Evolutionary conservation across 2,329 filamentous ascomycete genomes (phyloP), one percentile per base, ranked within the genome.

Genomic region (Davidsoniella virescens): DNA sequence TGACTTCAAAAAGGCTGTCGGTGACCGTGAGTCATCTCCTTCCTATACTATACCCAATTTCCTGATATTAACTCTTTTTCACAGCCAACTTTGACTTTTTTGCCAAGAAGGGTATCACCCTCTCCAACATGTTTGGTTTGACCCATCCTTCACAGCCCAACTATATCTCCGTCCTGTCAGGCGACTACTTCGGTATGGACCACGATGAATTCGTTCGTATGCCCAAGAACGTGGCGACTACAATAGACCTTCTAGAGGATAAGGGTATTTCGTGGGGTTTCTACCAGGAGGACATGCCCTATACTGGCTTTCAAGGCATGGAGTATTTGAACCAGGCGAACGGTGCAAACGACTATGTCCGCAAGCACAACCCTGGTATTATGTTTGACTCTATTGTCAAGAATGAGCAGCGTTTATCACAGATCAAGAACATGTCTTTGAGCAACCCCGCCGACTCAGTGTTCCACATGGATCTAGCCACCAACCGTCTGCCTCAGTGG

Each of bases 241-340:
- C 85, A 17, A 69, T 78, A 16, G 80, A 86, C 62, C 67, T 86
- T 46, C 73, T 85, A 17, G 79, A 84, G 55, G 70, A 71, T 56
- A 74, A 72, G 58, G 68, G 69, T 49, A 78, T 86, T 59, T 72
- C 72, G 2, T 86, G 81, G 81, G 80, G 68, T 47, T 69, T 80
- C 55, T 92, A 90, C 65, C 76, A 87, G 62, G 84, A 92, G 61
- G 80, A 85, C 59, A 72, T 82, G 70, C 85, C 85, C 2, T 87
- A 78, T 64, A 70, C 76, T 2, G 85, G 85, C 10, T 90, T 76
- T 64, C 72, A 84, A 62, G 84, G 83, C 20, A 62, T 63, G 33
- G 67, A 65, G 0, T 85, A 69, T 61, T 69, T 76, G 51, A 86
- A 87, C 64, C 76, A 77, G 55, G 54, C 75, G 56, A 84, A 73